These are phyloP conservation scores for Fusarium newnesense DNA, from an alignment of 2,329 filamentous ascomycete species.

Conservation along the genomic window DNA sequence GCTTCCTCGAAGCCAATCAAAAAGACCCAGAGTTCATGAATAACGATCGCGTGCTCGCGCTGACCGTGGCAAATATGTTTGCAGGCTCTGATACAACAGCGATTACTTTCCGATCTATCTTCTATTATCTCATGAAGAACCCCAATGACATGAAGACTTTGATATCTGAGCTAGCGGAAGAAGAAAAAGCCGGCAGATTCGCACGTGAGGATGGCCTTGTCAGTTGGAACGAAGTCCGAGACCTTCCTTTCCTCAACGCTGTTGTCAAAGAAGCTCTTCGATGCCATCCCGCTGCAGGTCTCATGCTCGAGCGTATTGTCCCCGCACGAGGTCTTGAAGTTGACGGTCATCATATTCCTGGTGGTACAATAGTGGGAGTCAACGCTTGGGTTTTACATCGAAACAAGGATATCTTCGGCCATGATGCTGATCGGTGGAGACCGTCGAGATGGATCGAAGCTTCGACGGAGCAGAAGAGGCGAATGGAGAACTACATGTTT, in stretches of 20 bases:
- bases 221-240: slow-evolving; percentile 74
- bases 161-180: slow-evolving; percentile 69
- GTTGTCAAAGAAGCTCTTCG: slow-evolving; percentile 82
- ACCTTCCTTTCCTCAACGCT: slow-evolving; percentile 78
- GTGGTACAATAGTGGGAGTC: slow-evolving; percentile 78
- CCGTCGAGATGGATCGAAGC: slow-evolving; percentile 63
- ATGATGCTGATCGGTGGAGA: slow-evolving; percentile 70
- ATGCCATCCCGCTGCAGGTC: slow-evolving; percentile 76
- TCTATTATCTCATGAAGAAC: slow-evolving; percentile 25
- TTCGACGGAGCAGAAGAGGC: slow-evolving; percentile 52
- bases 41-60: slow-evolving; percentile 11
- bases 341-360: slow-evolving; percentile 67
- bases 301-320: slow-evolving; percentile 78
- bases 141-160: slow-evolving; percentile 57
- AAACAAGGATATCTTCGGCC: slow-evolving; percentile 72
- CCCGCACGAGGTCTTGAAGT: slow-evolving; percentile 71
- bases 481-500: slow-evolving; percentile 36
- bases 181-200: slow-evolving; percentile 62
- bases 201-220: slow-evolving; percentile 64
- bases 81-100: slow-evolving; percentile 33
- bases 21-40: slow-evolving; percentile 29
- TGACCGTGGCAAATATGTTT: slow-evolving; percentile 33
- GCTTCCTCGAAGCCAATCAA: slow-evolving; percentile 13
- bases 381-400: slow-evolving; percentile 80
- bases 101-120: slow-evolving; percentile 24